Evolutionary conservation across 352 stramenopile species (phyloP).

Genomic region (Pythium rhizo-oryzae): DNA sequence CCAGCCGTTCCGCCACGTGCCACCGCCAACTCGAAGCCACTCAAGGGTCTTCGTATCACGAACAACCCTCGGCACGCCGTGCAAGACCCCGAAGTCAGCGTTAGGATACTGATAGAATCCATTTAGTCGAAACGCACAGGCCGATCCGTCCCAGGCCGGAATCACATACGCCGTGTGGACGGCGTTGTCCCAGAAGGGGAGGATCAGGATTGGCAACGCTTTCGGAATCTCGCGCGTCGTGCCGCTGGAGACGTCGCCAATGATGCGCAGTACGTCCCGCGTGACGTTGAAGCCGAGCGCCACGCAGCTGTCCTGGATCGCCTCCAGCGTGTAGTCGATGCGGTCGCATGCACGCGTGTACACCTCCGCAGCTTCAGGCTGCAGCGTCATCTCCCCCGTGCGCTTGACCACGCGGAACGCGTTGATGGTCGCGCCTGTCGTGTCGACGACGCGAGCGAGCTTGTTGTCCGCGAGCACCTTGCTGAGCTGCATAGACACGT

Average conservation of each 20-base stretch:
- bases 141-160: constrained; percentile 36
- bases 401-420: constrained; percentile 35
- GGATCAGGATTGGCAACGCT: constrained; percentile 36
- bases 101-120: constrained; percentile 37
- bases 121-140: constrained; percentile 39
- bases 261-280: constrained; percentile 21
- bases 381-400: background rate
- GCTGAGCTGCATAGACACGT: constrained; percentile 6
- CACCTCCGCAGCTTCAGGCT: background rate
- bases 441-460: constrained; percentile 2
- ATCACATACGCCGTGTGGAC: constrained; percentile 33
- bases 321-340: constrained; percentile 17
- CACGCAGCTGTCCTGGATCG: constrained; percentile 25
- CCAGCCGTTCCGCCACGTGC: constrained; percentile 48
- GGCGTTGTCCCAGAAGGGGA: constrained; percentile 52
- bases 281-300: constrained; percentile 31
- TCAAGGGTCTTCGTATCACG: constrained; percentile 34
- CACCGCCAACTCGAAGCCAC: constrained; percentile 36
- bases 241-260: constrained; percentile 13
- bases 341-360: constrained; percentile 17
- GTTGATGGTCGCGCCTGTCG: constrained; percentile 10
- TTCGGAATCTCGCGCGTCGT: constrained; percentile 10
- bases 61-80: constrained; percentile 5
- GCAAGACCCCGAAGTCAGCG: constrained; percentile 23
- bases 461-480: background rate